A percentile compares a stretch with the other conserved stretches of the same genome.
These are phyloP conservation scores for Cercis canadensis DNA, from an alignment of 306 rosid genomes.

Conservation along the genomic window DNA sequence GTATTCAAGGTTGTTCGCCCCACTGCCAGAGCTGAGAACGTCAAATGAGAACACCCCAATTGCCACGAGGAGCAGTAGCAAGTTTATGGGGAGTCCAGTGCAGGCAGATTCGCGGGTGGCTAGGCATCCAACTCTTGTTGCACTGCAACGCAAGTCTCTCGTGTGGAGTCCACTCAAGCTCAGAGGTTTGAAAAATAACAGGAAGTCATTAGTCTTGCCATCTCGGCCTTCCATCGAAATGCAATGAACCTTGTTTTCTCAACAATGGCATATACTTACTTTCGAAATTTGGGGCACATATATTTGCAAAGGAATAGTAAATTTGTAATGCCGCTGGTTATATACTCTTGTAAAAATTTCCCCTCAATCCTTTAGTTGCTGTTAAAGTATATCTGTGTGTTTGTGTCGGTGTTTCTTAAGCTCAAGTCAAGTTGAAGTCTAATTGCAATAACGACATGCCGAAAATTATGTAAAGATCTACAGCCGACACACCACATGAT, in stretches of 20 bases:
- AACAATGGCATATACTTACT: neutral
- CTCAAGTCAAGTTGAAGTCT: too few species aligned
- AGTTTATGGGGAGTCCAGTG: conserved; percentile 82
- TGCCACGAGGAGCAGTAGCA: conserved; percentile 71
- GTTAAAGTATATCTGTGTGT: too few species aligned
- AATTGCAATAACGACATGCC: too few species aligned
- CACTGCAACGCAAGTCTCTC: conserved; percentile 66
- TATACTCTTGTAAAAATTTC: neutral
- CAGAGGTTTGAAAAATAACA: conserved; percentile 56
- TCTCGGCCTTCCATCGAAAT: conserved; percentile 55
- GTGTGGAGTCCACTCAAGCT: conserved; percentile 90
- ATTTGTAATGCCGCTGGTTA: too few species aligned
- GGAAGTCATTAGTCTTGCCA: conserved; percentile 76
- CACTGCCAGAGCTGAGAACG: conserved; percentile 62
- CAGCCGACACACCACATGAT: too few species aligned
- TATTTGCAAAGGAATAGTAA: too few species aligned
- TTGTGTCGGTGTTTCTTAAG: too few species aligned
- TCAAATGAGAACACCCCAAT: conserved; percentile 67
- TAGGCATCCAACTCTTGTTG: conserved; percentile 56
- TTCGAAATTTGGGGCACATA: too few species aligned
- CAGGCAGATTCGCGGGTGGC: conserved; percentile 48
- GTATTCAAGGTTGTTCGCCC: conserved; percentile 77
- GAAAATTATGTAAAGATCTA: too few species aligned
- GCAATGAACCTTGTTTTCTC: conserved; percentile 43
- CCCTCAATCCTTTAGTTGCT: neutral